Base-by-base conservation (phyloP, 73 alveolate genomes). In the Symbiodinium natans region DNA sequence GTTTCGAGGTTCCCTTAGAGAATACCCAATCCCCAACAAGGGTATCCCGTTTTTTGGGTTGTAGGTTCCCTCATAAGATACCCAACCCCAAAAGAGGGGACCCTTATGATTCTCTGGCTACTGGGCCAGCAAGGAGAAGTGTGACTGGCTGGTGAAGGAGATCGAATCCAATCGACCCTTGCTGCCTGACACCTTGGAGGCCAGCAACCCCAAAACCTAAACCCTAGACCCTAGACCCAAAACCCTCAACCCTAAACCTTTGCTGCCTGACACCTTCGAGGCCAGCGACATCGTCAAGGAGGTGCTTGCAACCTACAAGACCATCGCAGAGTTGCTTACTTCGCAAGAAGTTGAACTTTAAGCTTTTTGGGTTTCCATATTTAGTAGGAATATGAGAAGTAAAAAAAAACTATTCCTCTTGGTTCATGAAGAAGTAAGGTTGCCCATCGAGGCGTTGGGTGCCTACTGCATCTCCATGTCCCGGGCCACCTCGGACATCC, bases 381-480 rank as follows among this genome's bases (percentile, higher is more conserved):
- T 48, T 48, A 17, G 8, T 17, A 48, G 23, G 63, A 17, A 17
- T 48, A 48, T 17, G 23, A 48, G 17, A 48, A n/a, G 23, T 17
- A 17, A 17, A 48, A 8, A 8, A 48, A 48, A 48, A 8, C 63
- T 48, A 10, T 48, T 10, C 17, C 23, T 17, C 63, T 48, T 17
- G 63, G 8, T 48, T 48, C 63, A 17, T 17, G 63, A 48, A 17
- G 63, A 48, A 48, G 17, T 8, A 17, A 71, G 36, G 80, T 39
- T 92, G 82, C 92, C 92, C 43, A 48, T 80, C 83, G 98, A 92
- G 68, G 92, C 90, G 40, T 54, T 92, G 92, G 98, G 98, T 13
- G 98, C 98, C 59, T 92, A 92, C 68, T 71, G 80, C 82, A 92
- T 92, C 83, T 92, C 98, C 84, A 92, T 92, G 98, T 92, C 92